Percentiles rank a stretch among this genome's conserved stretches.
Conservation (phyloP, 306 rosid genomes). For the Vachellia pachyceras region DNA sequence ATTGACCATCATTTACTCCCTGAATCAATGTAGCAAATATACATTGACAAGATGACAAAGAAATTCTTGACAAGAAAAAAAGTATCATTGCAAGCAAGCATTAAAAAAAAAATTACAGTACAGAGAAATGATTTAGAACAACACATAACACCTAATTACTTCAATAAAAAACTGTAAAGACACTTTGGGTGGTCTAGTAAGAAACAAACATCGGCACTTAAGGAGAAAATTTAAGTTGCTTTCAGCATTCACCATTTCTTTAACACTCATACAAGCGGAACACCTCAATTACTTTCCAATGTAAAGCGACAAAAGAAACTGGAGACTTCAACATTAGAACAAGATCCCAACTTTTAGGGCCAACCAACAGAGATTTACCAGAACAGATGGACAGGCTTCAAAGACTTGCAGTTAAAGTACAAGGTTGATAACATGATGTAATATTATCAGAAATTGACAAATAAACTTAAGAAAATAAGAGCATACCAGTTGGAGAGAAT, state of each 20-base stretch:
- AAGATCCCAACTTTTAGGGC: background rate
- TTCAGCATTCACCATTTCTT: slow-evolving; percentile 23
- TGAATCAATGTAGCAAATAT: slow-evolving; percentile 34
- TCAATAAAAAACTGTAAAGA: slow-evolving; percentile 17
- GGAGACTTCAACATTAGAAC: background rate
- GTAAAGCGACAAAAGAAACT: background rate
- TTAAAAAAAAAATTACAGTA: slow-evolving; percentile 27
- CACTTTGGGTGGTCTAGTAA: slow-evolving; percentile 27
- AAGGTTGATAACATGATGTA: slow-evolving; percentile 15
- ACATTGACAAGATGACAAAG: slow-evolving; percentile 21
- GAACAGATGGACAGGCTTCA: background rate
- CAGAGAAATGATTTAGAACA: slow-evolving; percentile 20
- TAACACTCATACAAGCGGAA: background rate
- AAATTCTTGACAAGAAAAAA: slow-evolving; percentile 23
- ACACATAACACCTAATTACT: slow-evolving; percentile 20
- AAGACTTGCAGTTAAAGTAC: slow-evolving; percentile 28
- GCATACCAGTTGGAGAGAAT: slow-evolving; percentile 78
- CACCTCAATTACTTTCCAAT: background rate
- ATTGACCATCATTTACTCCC: slow-evolving; percentile 65
- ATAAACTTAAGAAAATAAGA: slow-evolving; percentile 1
- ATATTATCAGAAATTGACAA: slow-evolving; percentile 31
- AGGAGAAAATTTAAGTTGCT: slow-evolving; percentile 3
- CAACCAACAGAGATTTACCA: background rate
- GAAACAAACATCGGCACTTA: slow-evolving; percentile 16
- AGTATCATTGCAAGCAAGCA: slow-evolving; percentile 12